phyloP scores from a whole-genome alignment of 805 yeast genomes.

The Sugiyamaella floridensis region DNA sequence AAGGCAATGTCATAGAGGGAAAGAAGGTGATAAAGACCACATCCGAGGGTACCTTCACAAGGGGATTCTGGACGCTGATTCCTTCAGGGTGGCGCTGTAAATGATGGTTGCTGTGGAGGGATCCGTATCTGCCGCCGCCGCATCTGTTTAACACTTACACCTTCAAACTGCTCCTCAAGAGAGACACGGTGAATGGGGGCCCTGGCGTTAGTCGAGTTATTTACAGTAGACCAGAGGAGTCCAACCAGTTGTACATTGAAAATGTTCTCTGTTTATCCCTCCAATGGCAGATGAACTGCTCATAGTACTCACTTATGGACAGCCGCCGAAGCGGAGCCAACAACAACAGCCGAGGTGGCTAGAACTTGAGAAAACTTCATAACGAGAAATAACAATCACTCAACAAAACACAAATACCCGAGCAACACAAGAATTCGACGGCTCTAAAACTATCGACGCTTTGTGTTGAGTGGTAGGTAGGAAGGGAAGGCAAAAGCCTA shows the following conservation, averaged over 20 bases:
- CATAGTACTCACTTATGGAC: constrained; percentile 27
- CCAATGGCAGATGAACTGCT: too few species aligned
- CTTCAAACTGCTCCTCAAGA: constrained; percentile 48
- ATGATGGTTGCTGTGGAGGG: neutral
- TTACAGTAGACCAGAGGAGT: neutral
- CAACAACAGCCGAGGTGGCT: constrained; percentile 13
- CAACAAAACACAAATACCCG: neutral
- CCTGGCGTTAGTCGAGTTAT: constrained; percentile 20
- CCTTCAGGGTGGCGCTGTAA: too few species aligned
- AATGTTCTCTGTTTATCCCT: too few species aligned
- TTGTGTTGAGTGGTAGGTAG: neutral
- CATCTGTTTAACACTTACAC: constrained; percentile 25
- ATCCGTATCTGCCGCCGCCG: neutral
- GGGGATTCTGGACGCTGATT: too few species aligned
- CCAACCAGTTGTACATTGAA: neutral
- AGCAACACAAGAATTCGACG: neutral
- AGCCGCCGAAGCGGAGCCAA: constrained; percentile 23
- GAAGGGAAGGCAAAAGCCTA: neutral
- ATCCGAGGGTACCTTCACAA: too few species aligned
- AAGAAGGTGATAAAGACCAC: too few species aligned
- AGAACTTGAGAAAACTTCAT: constrained; percentile 20
- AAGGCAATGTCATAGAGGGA: too few species aligned
- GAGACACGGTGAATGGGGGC: constrained; percentile 57
- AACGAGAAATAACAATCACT: constrained; percentile 1
- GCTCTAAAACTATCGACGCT: too few species aligned